Percentiles rank a stretch among this genome's conserved stretches.
Conservation (phyloP, 306 rosid genomes). For the Prunus mongolica region DNA sequence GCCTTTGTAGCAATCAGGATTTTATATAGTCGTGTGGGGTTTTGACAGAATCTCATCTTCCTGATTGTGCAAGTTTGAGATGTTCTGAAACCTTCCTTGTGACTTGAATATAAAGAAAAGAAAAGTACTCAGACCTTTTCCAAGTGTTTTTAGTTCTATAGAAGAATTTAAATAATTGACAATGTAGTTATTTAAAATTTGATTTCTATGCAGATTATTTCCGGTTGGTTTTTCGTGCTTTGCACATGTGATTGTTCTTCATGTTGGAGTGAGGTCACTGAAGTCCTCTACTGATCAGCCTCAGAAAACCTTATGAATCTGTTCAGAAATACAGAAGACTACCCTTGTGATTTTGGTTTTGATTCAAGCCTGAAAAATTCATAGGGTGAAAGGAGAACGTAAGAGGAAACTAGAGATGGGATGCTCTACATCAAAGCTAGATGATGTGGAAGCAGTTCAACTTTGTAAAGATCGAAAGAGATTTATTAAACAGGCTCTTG, state of each 20-base stretch:
- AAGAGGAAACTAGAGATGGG: conserved; percentile 62
- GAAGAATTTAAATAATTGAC: background rate
- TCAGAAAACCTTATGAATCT: conserved; percentile 54
- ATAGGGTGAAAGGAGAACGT: conserved; percentile 29
- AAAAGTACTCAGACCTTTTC: conserved; percentile 49
- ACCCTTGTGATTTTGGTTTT: conserved; percentile 44
- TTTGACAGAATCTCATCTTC: conserved; percentile 44
- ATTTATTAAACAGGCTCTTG: conserved; percentile 85
- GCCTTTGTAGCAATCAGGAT: background rate
- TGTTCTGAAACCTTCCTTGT: conserved; percentile 19
- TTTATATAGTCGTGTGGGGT: conserved; percentile 4
- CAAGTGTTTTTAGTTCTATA: conserved; percentile 4
- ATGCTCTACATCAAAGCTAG: conserved; percentile 83
- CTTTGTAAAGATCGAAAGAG: conserved; percentile 83
- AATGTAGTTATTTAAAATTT: background rate
- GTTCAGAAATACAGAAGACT: conserved; percentile 38
- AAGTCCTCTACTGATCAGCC: conserved; percentile 21
- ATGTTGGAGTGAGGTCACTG: conserved; percentile 7
- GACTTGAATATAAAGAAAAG: conserved; percentile 69
- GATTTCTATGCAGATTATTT: conserved; percentile 11
- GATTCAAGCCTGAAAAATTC: conserved; percentile 56
- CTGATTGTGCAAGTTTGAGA: conserved; percentile 16
- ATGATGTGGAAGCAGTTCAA: conserved; percentile 83
- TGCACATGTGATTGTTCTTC: conserved; percentile 13
- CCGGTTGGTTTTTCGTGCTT: background rate